Base-by-base conservation (phyloP, 345 rosid genomes). In the Raphanus raphanistrum region DNA sequence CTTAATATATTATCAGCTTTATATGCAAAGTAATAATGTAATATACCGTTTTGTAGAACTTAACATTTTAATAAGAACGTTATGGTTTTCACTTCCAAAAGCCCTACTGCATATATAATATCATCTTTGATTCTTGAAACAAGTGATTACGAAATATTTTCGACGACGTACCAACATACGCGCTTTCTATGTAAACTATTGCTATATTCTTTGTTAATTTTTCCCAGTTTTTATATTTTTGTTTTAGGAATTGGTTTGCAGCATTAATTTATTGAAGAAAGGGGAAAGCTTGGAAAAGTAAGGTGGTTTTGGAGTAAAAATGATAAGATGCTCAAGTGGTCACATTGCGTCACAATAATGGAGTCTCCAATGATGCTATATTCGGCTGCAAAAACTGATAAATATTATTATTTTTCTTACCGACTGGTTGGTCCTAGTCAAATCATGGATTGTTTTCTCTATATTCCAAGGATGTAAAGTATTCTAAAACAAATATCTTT, bases 301-400 rank as follows among this genome's bases (percentile, higher is more conserved):
- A 66, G 76, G 32, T 57, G 55, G 68, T 43, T 43, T 3, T 43
- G 68, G 25, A 58, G 66, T 72, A 58, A 72, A 73, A 79, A 79
- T 79, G 74, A 79, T 79, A 79, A 79, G 78, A 60, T 79, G 78
- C 82, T 73, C 78, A 79, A 79, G 82, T 79, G 82, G 82, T 79
- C 82, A 73, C 82, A 79, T 72, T 68, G 73, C 59, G 64, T 79
- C 81, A 36, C 74, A 78, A 72, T 78, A 79, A 79, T 73, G 77
- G 68, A 50, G 74, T 50, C 68, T 67, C 64, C 64, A 35, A 73
- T 50, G 32, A 16, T 63, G 75, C 73, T 67, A 48, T 27, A 50
- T 61, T 73, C 67, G 33, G 78, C 28, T 27, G 12, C 28, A 67
- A 73, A 60, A 10, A 58, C 33, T 59, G 31, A 6, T 59, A 59